These are phyloP conservation scores for Striga asiatica DNA, from an alignment of 257 asterid species.

Conservation along the genomic window DNA sequence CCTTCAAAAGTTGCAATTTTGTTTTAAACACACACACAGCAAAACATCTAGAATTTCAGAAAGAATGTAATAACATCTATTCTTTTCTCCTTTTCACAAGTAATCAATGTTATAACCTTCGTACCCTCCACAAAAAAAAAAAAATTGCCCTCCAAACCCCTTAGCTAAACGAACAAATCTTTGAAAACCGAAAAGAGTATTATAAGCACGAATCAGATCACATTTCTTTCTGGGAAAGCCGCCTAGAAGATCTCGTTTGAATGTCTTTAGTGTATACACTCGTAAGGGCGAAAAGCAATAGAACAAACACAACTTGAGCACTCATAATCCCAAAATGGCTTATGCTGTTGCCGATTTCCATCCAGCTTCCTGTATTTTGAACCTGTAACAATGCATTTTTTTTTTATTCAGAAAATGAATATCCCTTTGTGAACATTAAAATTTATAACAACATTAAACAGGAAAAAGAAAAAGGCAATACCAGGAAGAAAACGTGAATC, in stretches of 20 bases:
- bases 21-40: too few relatives aligned
- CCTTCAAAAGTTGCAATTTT: too few relatives aligned
- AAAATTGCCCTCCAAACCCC: too few relatives aligned
- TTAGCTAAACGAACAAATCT: too few relatives aligned
- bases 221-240: slow-evolving; percentile 42
- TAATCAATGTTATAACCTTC: too few relatives aligned
- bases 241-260: slow-evolving; percentile 38
- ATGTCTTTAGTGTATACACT: slow-evolving; percentile 71
- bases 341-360: slow-evolving; percentile 97
- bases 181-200: not conserved
- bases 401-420: not conserved
- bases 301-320: slow-evolving; percentile 92
- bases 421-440: not conserved
- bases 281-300: slow-evolving; percentile 67
- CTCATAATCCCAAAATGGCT: slow-evolving; percentile 99
- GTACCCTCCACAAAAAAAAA: too few relatives aligned
- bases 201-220: slow-evolving; percentile 14
- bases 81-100: too few relatives aligned
- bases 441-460: not conserved
- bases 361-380: slow-evolving; percentile 92
- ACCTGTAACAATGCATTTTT: slow-evolving; percentile 35
- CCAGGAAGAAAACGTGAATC: slow-evolving; percentile 96
- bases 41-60: too few relatives aligned
- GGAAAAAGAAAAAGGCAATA: slow-evolving; percentile 14
- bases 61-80: too few relatives aligned